A percentile compares a stretch with the other conserved stretches of the same genome.
Evolutionary conservation across 805 yeast species (phyloP).

Genomic region (Lipomyces orientalis): DNA sequence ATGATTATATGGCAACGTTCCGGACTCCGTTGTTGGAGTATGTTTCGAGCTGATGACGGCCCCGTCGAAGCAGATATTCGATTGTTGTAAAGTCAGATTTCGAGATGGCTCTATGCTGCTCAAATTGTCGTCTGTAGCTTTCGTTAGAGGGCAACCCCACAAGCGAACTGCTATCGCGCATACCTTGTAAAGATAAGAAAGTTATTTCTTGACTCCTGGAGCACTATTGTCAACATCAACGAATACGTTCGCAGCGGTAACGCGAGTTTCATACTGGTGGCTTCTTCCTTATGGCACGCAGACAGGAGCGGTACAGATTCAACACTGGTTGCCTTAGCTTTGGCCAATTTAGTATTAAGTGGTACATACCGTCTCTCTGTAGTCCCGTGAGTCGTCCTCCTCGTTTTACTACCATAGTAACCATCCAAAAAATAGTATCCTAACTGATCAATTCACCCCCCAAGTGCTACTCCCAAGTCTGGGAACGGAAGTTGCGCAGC

Average conservation of each 20-base stretch:
- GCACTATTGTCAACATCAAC: not conserved
- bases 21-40: conserved; percentile 73
- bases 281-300: conserved; percentile 54
- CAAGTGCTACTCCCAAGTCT: not conserved
- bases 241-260: not conserved
- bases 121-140: conserved; percentile 57
- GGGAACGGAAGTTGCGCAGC: not conserved
- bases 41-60: conserved; percentile 73
- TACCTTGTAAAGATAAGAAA: conserved; percentile 55
- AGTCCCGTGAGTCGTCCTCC: conserved; percentile 42
- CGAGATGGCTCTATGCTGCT: conserved; percentile 58
- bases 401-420: conserved; percentile 2
- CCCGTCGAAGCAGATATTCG: conserved; percentile 81
- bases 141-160: not conserved
- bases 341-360: not conserved
- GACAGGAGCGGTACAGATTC: conserved; percentile 56
- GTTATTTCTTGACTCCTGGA: conserved; percentile 49
- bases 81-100: conserved; percentile 84
- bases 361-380: conserved; percentile 49
- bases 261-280: conserved; percentile 46
- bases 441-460: not conserved
- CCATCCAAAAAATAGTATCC: not conserved
- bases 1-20: conserved; percentile 54
- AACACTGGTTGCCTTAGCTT: conserved; percentile 43
- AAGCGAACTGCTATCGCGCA: not conserved